These are phyloP conservation scores for Melaleuca alternifolia DNA, from an alignment of 345 rosid species.

Conservation along the genomic window DNA sequence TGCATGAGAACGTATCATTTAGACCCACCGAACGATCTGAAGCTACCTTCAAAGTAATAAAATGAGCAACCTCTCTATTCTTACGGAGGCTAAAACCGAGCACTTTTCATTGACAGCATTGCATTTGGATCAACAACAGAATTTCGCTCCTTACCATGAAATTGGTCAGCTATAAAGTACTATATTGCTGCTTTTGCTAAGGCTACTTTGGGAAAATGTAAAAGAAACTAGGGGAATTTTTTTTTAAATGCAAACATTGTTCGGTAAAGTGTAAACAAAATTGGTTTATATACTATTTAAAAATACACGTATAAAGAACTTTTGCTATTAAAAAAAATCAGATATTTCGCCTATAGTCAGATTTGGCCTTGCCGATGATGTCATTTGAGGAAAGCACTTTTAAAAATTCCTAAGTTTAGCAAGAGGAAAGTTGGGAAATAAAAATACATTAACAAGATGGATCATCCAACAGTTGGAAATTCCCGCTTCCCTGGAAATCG, in stretches of 20 bases:
- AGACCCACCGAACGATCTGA: not conserved
- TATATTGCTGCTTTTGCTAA: not conserved
- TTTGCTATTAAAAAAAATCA: not conserved
- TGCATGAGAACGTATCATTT: not conserved
- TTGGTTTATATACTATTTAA: not conserved
- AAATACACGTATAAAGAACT: not conserved
- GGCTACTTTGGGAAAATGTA: not conserved
- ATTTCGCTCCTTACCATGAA: not conserved
- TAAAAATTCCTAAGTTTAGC: not conserved
- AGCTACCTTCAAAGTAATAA: not conserved
- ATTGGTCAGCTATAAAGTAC: not conserved
- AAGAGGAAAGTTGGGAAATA: not conserved
- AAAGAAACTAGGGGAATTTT: not conserved
- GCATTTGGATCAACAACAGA: not conserved
- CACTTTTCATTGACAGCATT: not conserved
- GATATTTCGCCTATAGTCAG: not conserved
- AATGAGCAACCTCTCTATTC: not conserved
- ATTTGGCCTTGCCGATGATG: not conserved
- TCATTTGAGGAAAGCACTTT: not conserved
- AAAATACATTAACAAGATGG: not conserved
- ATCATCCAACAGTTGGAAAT: conserved; percentile 44
- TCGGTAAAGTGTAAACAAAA: not conserved
- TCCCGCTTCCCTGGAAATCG: conserved; percentile 29
- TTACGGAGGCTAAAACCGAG: not conserved
- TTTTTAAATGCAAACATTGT: not conserved